Evolutionary conservation across 768 basidiomycete species (phyloP), one percentile per base, ranked within the genome.

Genomic region (Psilocybe sp.): DNA sequence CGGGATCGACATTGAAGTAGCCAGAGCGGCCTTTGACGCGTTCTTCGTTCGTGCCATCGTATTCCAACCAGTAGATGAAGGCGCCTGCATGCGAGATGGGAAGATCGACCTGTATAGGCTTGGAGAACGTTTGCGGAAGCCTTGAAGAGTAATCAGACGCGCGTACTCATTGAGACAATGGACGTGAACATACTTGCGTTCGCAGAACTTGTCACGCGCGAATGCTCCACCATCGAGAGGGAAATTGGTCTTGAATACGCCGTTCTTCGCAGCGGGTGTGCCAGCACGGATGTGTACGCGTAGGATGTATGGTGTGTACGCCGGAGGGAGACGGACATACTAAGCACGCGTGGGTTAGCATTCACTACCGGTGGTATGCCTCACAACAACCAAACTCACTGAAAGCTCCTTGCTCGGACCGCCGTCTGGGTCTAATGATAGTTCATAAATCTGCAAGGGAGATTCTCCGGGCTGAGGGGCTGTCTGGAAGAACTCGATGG

Each of bases 41-140:
- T 46, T 81, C 69, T 10, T 80, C 82, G 16, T 66, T 55, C 39
- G 77, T 77, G 6, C 79, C 79, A 51, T 92, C 92, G 63, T 97
- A 93, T 69, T 98, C 95, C 40, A 99, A 73, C 84, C 87, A 97
- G 69, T 91, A 98, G 48, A 88, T 81, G 72, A 98, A 99, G 0
- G 95, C 93, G 47, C 97, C 97, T 0, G 97, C 92, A 54, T 94
- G 92, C 3, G 92, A 94, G 70, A 99, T 98, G 43, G 94, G 93
- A 7, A 99, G 77, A 72, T 98, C 93, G 37, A 98, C 82, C 56
- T 91, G 86, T 51, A 99, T 89, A 13, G 96, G 87, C 62, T 92
- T 96, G 20, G 85, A 91, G 61, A 93, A 87, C 65, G 94, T 79
- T 7, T 79, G 84, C 8, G 94, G 93, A 10, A 97, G 75, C 51